These are phyloP conservation scores for Lolium multiflorum DNA, from an alignment of 176 grass and related monocot species.

Conservation along the genomic window DNA sequence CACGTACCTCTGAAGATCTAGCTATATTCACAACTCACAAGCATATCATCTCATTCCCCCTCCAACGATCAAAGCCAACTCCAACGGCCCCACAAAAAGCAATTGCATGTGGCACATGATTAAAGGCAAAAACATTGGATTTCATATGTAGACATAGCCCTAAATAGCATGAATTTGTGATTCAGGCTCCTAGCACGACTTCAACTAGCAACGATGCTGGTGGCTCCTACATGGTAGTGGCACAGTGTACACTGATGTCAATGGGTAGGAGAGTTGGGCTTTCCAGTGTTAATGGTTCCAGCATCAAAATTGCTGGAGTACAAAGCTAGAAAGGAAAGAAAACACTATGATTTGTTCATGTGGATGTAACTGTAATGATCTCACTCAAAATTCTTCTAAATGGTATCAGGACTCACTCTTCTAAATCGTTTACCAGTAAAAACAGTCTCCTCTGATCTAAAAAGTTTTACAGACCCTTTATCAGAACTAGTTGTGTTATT, in stretches of 20 bases:
- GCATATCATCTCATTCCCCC: neutral
- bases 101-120: slow-evolving; percentile 3
- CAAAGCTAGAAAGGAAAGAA: neutral
- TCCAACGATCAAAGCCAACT: neutral
- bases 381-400: neutral
- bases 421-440: neutral
- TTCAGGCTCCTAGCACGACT: neutral
- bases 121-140: neutral
- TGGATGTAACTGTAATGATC: neutral
- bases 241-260: neutral
- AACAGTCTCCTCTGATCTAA: neutral
- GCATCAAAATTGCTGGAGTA: neutral
- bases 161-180: neutral
- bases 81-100: neutral
- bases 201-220: neutral
- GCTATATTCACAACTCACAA: slow-evolving; percentile 11
- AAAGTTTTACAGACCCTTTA: neutral
- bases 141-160: slow-evolving; percentile 4
- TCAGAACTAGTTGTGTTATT: neutral
- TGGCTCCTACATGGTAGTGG: neutral
- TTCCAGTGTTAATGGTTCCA: neutral
- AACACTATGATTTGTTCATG: slow-evolving; percentile 2
- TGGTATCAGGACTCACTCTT: neutral
- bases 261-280: neutral
- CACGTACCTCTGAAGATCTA: neutral